phyloP scores from a whole-genome alignment of 495 filamentous ascomycete genomes.

The Cryomyces minteri region DNA sequence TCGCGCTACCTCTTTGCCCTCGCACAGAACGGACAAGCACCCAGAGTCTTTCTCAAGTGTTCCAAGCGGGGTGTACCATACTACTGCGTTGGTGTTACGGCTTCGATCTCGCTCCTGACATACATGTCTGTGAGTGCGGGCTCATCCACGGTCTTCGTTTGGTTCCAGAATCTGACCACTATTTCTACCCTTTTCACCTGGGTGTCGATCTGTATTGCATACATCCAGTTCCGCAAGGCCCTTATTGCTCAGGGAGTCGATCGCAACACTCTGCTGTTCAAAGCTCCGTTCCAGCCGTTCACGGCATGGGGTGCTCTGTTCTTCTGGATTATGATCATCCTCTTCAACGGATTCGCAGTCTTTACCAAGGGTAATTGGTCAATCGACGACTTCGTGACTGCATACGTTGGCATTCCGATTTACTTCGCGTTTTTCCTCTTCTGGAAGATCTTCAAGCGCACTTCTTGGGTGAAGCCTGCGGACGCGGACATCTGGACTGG shows the following conservation, averaged over 20 bases:
- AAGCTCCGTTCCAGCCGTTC: slow-evolving; percentile 33
- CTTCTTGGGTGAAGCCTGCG: slow-evolving; percentile 25
- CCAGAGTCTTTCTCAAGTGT: slow-evolving; percentile 34
- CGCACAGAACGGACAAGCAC: slow-evolving; percentile 45
- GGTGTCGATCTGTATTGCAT: slow-evolving; percentile 32
- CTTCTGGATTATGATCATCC: slow-evolving; percentile 28
- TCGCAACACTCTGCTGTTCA: slow-evolving; percentile 35
- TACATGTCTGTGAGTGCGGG: slow-evolving; percentile 39
- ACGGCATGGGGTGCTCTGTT: slow-evolving; percentile 30
- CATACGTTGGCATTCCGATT: slow-evolving; percentile 34
- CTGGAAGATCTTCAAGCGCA: slow-evolving; percentile 31
- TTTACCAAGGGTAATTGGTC: slow-evolving; percentile 39
- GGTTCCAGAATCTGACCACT: slow-evolving; percentile 23
- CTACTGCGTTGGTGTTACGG: slow-evolving; percentile 34
- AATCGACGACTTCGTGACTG: slow-evolving; percentile 34
- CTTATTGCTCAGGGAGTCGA: slow-evolving; percentile 27
- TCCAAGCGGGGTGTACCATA: slow-evolving; percentile 41
- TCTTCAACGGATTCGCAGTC: slow-evolving; percentile 45
- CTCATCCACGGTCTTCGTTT: slow-evolving; percentile 22
- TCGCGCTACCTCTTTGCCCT: slow-evolving; percentile 59
- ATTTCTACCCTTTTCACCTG: slow-evolving; percentile 36
- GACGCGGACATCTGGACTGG: slow-evolving; percentile 44
- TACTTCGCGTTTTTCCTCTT: slow-evolving; percentile 16
- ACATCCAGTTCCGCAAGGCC: slow-evolving; percentile 40
- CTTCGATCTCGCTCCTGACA: slow-evolving; percentile 36